Evolutionary conservation across 345 rosid species (phyloP), one percentile per base, ranked within the genome.

Genomic region (Salix exigua): DNA sequence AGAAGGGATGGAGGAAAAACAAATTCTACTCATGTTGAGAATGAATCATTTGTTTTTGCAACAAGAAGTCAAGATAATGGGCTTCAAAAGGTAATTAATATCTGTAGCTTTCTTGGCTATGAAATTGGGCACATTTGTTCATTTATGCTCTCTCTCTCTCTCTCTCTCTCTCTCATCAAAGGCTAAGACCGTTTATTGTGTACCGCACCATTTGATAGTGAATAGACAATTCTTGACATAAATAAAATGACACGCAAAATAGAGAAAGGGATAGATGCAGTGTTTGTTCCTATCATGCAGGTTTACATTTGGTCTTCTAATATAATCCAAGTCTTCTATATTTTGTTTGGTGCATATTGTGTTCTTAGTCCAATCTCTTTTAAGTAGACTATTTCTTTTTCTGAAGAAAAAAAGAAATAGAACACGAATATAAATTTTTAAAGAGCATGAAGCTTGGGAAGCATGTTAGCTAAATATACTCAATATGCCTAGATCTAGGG

Each of bases 61-160:
- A 73, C 85, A 69, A 86, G 80, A 81, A 81, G 80, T 81, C 92
- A 84, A 79, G 91, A 92, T 78, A 82, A 78, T 70, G 78, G 79
- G 76, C 66, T 81, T 70, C 91, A 82, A 75, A 96, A 89, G 97
- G 98, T 96, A n/a, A 18, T 31, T 48, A 30, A 9, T 61, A 14
- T 51, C 40, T 5, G 12, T 51, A 17, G 42, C 3, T 77, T 61
- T 30, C 13, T 28, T 53, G 74, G 44, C 28, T 51, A 33, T 33
- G 42, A 9, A 37, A 7, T 4, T 73, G 48, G 38, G 16, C 2
- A 35, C 14, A 55, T 71, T 13, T 71, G 44, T 21, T 71, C 12
- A 17, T 31, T 31, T 30, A 26, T 46, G 19, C 2, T 44, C 30
- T 63, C 53, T 61, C 28, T 18, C 50, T 44, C 50, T 46, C n/a